Conservation (phyloP, 164 flowering plant species). For the Magnolia kwangsiensis region DNA sequence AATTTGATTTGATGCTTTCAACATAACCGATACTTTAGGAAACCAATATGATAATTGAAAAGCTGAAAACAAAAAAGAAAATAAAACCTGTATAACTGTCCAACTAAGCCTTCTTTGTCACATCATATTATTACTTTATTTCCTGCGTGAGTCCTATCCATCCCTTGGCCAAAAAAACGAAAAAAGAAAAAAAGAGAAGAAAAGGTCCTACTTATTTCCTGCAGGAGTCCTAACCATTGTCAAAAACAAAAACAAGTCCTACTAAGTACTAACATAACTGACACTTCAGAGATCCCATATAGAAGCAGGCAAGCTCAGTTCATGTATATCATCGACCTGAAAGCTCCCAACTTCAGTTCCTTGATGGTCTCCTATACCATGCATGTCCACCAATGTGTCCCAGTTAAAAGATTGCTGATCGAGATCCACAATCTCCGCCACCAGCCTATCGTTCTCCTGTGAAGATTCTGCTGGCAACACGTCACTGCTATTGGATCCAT, state of each 20-base stretch:
- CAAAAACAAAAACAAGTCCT: background rate
- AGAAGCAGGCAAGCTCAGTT: constrained; percentile 42
- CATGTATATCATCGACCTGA: constrained; percentile 40
- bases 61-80: too few species aligned
- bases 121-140: too few species aligned
- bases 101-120: too few species aligned
- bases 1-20: too few species aligned
- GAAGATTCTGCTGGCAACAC: constrained; percentile 24
- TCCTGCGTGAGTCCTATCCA: too few species aligned
- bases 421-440: constrained; percentile 5
- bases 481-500: constrained; percentile 20
- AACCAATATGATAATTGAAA: too few species aligned
- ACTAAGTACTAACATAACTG: constrained; percentile 8
- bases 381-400: constrained; percentile 64
- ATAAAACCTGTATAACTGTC: too few species aligned
- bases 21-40: too few species aligned
- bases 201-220: background rate
- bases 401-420: constrained; percentile 48
- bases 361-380: constrained; percentile 32
- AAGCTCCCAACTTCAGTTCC: constrained; percentile 23
- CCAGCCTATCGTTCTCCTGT: constrained; percentile 22
- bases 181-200: background rate
- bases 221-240: too few species aligned
- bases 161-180: background rate
- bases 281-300: constrained; percentile 14